These are phyloP conservation scores for Eucalyptus erythrocorys DNA, from an alignment of 345 rosid genomes.

Conservation along the genomic window DNA sequence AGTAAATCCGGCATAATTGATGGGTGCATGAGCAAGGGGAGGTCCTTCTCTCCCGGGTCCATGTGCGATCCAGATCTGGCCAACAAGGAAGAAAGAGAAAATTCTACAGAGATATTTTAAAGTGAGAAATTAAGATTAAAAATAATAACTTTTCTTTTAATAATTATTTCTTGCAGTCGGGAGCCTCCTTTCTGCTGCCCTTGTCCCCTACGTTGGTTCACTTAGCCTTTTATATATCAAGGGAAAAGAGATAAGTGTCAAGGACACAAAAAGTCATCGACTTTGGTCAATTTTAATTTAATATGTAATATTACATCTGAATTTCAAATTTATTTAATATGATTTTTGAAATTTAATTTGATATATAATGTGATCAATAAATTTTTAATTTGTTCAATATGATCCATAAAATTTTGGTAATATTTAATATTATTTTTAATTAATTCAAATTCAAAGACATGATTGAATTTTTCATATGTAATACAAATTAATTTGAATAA, in stretches of 20 bases:
- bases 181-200: not conserved
- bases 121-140: not conserved
- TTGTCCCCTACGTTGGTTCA: not conserved
- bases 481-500: no score
- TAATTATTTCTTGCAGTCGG: not conserved
- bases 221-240: not conserved
- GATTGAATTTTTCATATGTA: no score
- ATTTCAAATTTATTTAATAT: no score
- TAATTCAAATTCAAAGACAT: not conserved
- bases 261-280: not conserved
- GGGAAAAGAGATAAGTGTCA: not conserved
- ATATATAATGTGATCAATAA: no score
- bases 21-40: not conserved
- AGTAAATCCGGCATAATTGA: not conserved
- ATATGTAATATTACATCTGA: fast-evolving
- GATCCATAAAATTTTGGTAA: fast-evolving
- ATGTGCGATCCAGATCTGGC: not conserved
- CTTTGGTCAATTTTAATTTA: no score
- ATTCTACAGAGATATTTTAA: not conserved
- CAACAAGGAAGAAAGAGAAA: not conserved
- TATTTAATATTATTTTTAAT: no score
- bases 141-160: not conserved
- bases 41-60: not conserved
- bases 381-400: no score
- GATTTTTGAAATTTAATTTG: no score